These are phyloP conservation scores for Pulveroboletus sp. DNA, from an alignment of 768 basidiomycete genomes.

Conservation along the genomic window DNA sequence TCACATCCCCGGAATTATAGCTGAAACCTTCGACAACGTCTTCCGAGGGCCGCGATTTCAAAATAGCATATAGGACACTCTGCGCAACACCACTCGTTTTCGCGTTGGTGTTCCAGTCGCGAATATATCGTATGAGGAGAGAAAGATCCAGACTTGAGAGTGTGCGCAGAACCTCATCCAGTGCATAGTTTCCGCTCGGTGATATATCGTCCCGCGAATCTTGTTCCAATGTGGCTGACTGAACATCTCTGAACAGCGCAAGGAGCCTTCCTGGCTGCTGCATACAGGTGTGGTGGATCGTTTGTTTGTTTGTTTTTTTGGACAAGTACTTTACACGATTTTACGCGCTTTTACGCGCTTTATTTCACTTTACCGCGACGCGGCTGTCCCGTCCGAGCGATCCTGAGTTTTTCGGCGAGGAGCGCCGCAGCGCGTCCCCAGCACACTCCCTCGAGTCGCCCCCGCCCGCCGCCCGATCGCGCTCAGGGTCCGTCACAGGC, in stretches of 20 bases:
- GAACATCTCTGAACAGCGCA: constrained; percentile 69
- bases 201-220: constrained; percentile 21
- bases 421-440: too few species aligned
- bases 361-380: too few species aligned
- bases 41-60: constrained; percentile 72
- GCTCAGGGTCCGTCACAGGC: too few species aligned
- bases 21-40: constrained; percentile 68
- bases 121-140: constrained; percentile 73
- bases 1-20: constrained; percentile 15
- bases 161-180: constrained; percentile 79
- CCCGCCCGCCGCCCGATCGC: too few species aligned
- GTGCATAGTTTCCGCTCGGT: constrained; percentile 64
- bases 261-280: constrained; percentile 87
- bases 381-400: too few species aligned
- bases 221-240: constrained; percentile 26
- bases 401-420: too few species aligned
- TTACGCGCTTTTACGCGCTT: too few species aligned
- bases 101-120: constrained; percentile 96
- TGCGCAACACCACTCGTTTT: constrained; percentile 85
- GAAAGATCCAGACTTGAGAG: constrained; percentile 72
- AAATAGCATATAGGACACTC: constrained; percentile 70
- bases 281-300: too few species aligned
- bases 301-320: too few species aligned
- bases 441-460: too few species aligned
- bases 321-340: too few species aligned